A percentile compares a stretch with the other conserved stretches of the same genome.
Evolutionary conservation across 75 land plant species (phyloP).

Genomic region (Picea glauca): DNA sequence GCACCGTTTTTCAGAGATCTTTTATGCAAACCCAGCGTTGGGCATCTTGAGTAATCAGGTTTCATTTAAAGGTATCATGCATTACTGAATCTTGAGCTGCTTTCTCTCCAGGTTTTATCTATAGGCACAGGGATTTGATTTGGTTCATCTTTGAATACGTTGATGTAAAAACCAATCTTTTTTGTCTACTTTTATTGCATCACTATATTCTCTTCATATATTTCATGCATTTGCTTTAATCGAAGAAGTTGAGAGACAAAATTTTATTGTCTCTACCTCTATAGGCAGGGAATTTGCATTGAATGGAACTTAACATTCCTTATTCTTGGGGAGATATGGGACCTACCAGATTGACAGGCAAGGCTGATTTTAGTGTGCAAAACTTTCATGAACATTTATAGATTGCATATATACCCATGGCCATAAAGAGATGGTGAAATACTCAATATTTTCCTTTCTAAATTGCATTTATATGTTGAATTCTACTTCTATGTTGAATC

Average conservation of each 20-base stretch:
- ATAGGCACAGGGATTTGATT: background rate
- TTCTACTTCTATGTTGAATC: too few species aligned
- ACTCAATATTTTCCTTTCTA: too few species aligned
- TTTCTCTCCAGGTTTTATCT: background rate
- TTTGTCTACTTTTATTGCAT: background rate
- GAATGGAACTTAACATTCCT: too few species aligned
- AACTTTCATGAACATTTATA: too few species aligned
- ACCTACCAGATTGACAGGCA: too few species aligned
- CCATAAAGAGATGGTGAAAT: too few species aligned
- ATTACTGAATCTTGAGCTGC: conserved; percentile 2
- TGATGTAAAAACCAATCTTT: background rate
- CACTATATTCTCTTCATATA: background rate
- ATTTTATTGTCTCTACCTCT: too few species aligned
- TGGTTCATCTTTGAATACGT: background rate
- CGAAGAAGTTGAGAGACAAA: background rate
- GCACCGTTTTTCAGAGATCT: background rate
- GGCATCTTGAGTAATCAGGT: background rate
- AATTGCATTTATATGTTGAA: too few species aligned
- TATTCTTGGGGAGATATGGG: too few species aligned
- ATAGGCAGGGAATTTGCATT: too few species aligned
- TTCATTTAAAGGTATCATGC: background rate
- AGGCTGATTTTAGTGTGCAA: too few species aligned
- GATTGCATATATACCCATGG: too few species aligned
- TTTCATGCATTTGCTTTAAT: background rate
- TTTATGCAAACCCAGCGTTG: background rate